A percentile compares a stretch with the other conserved stretches of the same genome.
phyloP scores from a whole-genome alignment of 495 filamentous ascomycete species.

The Aspergillus saccharolyticus region DNA sequence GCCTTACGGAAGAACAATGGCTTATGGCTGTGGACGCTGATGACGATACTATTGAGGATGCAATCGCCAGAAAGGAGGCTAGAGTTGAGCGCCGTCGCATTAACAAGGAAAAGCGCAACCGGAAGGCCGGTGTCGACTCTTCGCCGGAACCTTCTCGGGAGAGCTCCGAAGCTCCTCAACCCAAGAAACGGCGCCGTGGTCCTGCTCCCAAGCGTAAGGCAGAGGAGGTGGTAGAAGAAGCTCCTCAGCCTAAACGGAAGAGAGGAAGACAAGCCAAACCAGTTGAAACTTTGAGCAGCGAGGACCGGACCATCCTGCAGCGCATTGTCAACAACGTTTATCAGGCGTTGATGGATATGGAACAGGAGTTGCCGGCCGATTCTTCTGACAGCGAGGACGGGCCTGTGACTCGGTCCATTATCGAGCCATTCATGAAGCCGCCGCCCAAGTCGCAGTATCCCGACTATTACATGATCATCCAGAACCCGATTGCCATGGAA shows the following conservation, averaged over 20 bases:
- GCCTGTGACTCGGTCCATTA: slow-evolving; percentile 65
- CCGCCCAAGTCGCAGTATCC: slow-evolving; percentile 82
- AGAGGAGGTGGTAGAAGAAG: slow-evolving; percentile 71
- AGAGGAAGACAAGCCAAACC: slow-evolving; percentile 67
- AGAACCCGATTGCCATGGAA: slow-evolving; percentile 87
- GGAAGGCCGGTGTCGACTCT: slow-evolving; percentile 51
- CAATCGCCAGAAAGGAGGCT: slow-evolving; percentile 83
- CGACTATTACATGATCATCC: slow-evolving; percentile 92
- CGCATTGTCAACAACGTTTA: slow-evolving; percentile 68
- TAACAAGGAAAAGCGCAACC: slow-evolving; percentile 61
- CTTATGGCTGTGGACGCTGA: slow-evolving; percentile 86
- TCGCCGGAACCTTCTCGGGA: slow-evolving; percentile 73
- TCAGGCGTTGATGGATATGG: slow-evolving; percentile 73
- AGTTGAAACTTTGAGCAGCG: slow-evolving; percentile 45
- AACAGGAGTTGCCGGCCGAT: slow-evolving; percentile 56
- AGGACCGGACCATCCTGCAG: slow-evolving; percentile 58
- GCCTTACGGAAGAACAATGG: slow-evolving; percentile 98
- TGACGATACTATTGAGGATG: slow-evolving; percentile 89
- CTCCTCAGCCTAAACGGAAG: slow-evolving; percentile 75
- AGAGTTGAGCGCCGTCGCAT: slow-evolving; percentile 71
- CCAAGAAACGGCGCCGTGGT: slow-evolving; percentile 68
- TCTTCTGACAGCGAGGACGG: slow-evolving; percentile 58
- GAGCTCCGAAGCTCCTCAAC: slow-evolving; percentile 65
- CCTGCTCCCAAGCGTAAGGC: slow-evolving; percentile 79
- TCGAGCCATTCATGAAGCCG: slow-evolving; percentile 88